Percentiles rank a stretch among this genome's conserved stretches.
These are phyloP conservation scores for Gastrodia elata DNA, from an alignment of 106 monocot species.

Conservation along the genomic window DNA sequence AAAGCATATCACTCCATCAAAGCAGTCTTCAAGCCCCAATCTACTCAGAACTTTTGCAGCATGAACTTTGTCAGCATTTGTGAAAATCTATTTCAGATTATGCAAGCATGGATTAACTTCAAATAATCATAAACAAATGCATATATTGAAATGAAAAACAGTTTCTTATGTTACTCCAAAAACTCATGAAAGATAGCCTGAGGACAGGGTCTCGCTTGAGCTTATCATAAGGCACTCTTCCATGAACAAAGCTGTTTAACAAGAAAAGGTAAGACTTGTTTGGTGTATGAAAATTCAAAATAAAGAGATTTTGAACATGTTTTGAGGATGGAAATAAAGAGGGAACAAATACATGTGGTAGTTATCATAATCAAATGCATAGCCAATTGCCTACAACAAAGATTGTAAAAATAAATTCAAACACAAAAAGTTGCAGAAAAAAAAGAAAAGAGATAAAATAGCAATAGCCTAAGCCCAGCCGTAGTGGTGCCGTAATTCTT, in stretches of 20 bases:
- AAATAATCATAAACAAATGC: background rate
- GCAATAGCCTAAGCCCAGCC: conserved; percentile 83
- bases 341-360: conserved; percentile 50
- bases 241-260: conserved; percentile 59
- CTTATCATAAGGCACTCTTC: conserved; percentile 68
- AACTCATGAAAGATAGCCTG: conserved; percentile 42
- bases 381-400: conserved; percentile 62
- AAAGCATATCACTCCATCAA: conserved; percentile 85
- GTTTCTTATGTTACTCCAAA: background rate
- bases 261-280: background rate
- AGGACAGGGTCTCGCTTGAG: conserved; percentile 65
- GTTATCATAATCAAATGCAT: conserved; percentile 78
- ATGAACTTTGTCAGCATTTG: conserved; percentile 67
- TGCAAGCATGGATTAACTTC: background rate
- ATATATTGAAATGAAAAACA: background rate
- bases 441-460: background rate
- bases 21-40: conserved; percentile 79
- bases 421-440: background rate
- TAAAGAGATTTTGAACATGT: background rate
- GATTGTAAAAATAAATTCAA: background rate
- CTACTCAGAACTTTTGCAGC: conserved; percentile 43
- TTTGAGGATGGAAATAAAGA: background rate
- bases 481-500: conserved; percentile 86
- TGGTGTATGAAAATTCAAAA: background rate
- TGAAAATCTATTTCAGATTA: conserved; percentile 63